Conservation (phyloP, 2,329 filamentous ascomycete species). For the Cercospora nicotianae region DNA sequence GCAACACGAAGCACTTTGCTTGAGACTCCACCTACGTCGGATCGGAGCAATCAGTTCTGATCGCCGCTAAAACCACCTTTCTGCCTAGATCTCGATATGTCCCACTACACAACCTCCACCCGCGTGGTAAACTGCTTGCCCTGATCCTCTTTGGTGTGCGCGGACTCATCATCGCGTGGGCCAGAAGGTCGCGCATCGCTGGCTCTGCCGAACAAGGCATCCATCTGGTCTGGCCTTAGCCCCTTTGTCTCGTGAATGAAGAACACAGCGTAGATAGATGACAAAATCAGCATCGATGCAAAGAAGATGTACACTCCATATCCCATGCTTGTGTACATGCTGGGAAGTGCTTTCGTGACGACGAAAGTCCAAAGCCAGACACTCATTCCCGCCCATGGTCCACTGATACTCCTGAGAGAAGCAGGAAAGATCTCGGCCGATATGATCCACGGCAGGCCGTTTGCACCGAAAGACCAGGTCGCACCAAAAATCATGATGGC, state of each 20-base stretch:
- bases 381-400: conserved; percentile 41
- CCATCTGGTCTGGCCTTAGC: conserved; percentile 42
- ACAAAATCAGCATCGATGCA: conserved; percentile 40
- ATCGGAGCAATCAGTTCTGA: not conserved
- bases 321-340: conserved; percentile 44
- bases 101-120: not conserved
- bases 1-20: not conserved
- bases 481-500: conserved; percentile 46
- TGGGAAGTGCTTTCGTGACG: conserved; percentile 44
- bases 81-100: not conserved
- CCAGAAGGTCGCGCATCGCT: not conserved
- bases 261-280: conserved; percentile 44
- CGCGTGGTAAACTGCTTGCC: not conserved
- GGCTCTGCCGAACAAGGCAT: conserved; percentile 40
- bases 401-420: conserved; percentile 42
- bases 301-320: conserved; percentile 47
- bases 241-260: conserved; percentile 45
- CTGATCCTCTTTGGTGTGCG: not conserved
- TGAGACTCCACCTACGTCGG: not conserved
- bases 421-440: conserved; percentile 47
- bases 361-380: conserved; percentile 42
- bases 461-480: conserved; percentile 43
- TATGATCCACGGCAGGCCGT: conserved; percentile 48
- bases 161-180: not conserved
- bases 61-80: not conserved